These are phyloP conservation scores for Sophora flavescens DNA, from an alignment of 306 rosid genomes.

Conservation along the genomic window DNA sequence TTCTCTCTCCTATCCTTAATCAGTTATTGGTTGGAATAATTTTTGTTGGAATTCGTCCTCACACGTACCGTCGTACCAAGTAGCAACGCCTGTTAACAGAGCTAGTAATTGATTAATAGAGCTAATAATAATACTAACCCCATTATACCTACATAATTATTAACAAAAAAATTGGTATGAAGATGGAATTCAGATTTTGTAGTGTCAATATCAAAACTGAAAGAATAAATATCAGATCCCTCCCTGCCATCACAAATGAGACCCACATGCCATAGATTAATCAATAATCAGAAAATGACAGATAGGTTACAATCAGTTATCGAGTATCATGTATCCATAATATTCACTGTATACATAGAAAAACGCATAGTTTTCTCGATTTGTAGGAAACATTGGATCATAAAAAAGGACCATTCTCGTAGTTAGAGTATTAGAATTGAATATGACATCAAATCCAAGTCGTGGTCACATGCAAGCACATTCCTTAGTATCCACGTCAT, in stretches of 20 bases:
- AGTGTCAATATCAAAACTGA: not conserved
- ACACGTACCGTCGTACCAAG: too few species aligned
- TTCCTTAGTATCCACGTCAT: constrained; percentile 47
- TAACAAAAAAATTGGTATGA: too few species aligned
- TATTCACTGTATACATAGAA: not conserved
- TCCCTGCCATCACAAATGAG: not conserved
- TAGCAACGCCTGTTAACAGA: too few species aligned
- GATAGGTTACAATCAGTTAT: not conserved
- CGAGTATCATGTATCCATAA: not conserved
- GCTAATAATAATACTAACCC: too few species aligned
- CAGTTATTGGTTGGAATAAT: too few species aligned
- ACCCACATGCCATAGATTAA: constrained; percentile 36
- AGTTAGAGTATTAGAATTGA: constrained; percentile 38
- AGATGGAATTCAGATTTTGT: too few species aligned
- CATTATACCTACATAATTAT: too few species aligned
- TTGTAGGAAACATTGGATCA: constrained; percentile 50
- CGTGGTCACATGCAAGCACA: constrained; percentile 58
- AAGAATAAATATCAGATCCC: not conserved
- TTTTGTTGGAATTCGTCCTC: too few species aligned
- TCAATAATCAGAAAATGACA: constrained; percentile 25
- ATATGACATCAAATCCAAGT: constrained; percentile 45
- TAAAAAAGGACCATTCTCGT: constrained; percentile 36
- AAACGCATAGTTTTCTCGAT: constrained; percentile 19
- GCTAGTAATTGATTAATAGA: too few species aligned
- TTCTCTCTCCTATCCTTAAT: too few species aligned